Evolutionary conservation across 805 yeast species (phyloP), one percentile per base, ranked within the genome.

Genomic region (Pichia heedii): DNA sequence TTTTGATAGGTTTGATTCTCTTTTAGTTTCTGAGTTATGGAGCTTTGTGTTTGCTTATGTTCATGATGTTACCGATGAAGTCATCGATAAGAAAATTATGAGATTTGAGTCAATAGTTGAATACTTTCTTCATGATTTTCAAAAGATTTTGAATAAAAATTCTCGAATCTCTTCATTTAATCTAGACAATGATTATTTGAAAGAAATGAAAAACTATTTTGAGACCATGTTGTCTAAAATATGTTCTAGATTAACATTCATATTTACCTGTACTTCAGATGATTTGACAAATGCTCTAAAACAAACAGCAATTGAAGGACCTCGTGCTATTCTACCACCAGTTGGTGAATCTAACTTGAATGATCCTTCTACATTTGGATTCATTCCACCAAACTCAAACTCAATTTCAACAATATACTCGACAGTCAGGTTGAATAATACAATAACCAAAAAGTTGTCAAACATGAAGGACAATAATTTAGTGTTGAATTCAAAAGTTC

Each of bases 381-480:
- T 78, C 52, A 55, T 81, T 20, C 89, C 90, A 3, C 80, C 81
- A 1, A 67, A 68, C 42, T 68, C 87, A 1, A 84, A 81, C 54
- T 73, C 82, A 9, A 62, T 84, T 21, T 70, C 84, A 37, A 68
- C 82, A 3, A 57, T 78, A 30, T 68, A 73, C 49, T 78, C 74
- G 51, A 56, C 76, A 33, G 70, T 78, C 1, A 60, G 61, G 22
- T 62, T 80, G 15, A 65, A 73, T 22, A 66, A 65, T 3, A 64
- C 68, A 2, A 58, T 81, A 10, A 67, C 26, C 18, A 41, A 47
- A 4, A 40, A 48, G 37, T 51, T 48, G 57, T 62, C 22, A 61
- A 67, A 22, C 60, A 70, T 35, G 66, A 67, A 36, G 71, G 68
- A 40, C 51, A 77, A 27, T 71, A 73, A 0, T 67, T 68, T 49